A percentile compares a stretch with the other conserved stretches of the same genome.
Evolutionary conservation across 805 yeast species (phyloP).

Genomic region (Candida ortonii): DNA sequence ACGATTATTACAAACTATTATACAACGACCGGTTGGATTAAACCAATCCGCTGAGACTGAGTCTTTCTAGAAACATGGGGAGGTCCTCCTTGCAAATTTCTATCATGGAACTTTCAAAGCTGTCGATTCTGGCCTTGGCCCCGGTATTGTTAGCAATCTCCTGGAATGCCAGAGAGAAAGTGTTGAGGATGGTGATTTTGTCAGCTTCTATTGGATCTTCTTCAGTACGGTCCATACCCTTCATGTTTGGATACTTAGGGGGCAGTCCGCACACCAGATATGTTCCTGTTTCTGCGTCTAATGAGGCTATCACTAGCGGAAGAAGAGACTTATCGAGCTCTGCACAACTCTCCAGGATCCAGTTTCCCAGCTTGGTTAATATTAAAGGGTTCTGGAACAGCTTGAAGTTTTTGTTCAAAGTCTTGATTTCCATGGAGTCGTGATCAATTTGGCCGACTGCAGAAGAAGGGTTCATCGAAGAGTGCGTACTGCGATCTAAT

Average conservation of each 20-base stretch:
- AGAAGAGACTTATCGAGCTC: constrained; percentile 66
- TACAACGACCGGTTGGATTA: constrained; percentile 5
- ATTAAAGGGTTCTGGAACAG: constrained; percentile 85
- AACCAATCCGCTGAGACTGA: constrained; percentile 69
- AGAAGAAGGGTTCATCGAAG: constrained; percentile 5
- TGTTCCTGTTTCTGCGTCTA: constrained; percentile 69
- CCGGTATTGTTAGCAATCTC: constrained; percentile 80
- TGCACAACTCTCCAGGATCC: constrained; percentile 88
- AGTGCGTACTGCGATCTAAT: constrained; percentile 6
- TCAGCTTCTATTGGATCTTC: constrained; percentile 30
- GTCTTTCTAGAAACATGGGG: constrained; percentile 78
- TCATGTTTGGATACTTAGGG: constrained; percentile 62
- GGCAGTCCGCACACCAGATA: constrained; percentile 88
- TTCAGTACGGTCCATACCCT: constrained; percentile 31
- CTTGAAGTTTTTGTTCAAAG: constrained; percentile 60
- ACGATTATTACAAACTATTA: too few relatives aligned
- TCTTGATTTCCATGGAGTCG: constrained; percentile 31
- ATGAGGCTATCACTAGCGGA: constrained; percentile 84
- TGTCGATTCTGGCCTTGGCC: constrained; percentile 87
- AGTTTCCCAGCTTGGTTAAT: constrained; percentile 76
- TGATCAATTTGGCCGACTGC: constrained; percentile 20
- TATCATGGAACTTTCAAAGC: constrained; percentile 91
- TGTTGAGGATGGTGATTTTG: constrained; percentile 57
- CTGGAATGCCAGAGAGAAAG: constrained; percentile 89
- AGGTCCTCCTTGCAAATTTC: constrained; percentile 87